Percentiles rank a stretch among this genome's conserved stretches.
These are phyloP conservation scores for Phalaenopsis equestris DNA, from an alignment of 106 monocot genomes.

Conservation along the genomic window DNA sequence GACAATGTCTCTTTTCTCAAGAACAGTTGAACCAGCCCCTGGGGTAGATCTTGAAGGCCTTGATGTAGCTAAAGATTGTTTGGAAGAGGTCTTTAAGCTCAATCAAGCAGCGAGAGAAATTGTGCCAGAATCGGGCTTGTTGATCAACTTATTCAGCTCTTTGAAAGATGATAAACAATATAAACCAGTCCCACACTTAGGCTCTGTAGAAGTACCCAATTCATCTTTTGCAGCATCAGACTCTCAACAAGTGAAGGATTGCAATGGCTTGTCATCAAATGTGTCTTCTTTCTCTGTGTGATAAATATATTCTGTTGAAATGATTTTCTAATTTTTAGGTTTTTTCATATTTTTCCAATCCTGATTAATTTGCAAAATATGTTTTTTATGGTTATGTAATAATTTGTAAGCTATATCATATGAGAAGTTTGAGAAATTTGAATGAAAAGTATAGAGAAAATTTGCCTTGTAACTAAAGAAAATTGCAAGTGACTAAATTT, in stretches of 20 bases:
- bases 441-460: no score
- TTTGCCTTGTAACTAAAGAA: no score
- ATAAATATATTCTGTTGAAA: neutral
- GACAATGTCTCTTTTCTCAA: constrained; percentile 5
- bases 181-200: constrained; percentile 3
- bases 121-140: constrained; percentile 28
- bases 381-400: neutral
- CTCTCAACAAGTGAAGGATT: constrained; percentile 13
- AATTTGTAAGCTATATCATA: no score
- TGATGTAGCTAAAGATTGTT: constrained; percentile 63
- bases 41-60: constrained; percentile 71
- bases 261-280: constrained; percentile 3
- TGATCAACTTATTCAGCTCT: constrained; percentile 43
- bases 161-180: constrained; percentile 12
- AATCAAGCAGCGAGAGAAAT: constrained; percentile 18
- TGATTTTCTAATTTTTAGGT: neutral
- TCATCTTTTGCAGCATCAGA: constrained; percentile 15
- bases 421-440: no score
- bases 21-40: constrained; percentile 62
- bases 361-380: neutral
- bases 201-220: constrained; percentile 1
- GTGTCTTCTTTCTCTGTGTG: neutral
- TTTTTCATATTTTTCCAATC: neutral
- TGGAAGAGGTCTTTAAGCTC: constrained; percentile 57
- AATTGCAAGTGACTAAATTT: no score